Evolutionary conservation across 345 rosid genomes (phyloP), one percentile per base, ranked within the genome.

Genomic region (Arabidopsis suecica): DNA sequence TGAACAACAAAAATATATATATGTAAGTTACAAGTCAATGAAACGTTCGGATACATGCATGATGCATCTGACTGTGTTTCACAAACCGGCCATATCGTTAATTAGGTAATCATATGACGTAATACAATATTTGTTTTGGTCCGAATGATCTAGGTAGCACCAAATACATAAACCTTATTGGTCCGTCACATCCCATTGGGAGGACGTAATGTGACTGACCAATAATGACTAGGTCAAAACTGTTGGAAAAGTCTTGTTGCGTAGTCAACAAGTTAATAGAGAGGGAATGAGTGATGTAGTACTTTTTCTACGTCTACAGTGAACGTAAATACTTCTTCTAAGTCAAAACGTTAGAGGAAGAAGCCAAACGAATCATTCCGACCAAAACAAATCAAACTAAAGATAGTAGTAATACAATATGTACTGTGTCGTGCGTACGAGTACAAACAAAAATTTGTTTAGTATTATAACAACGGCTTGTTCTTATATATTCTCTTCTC

Each of bases 261-360:
- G 54, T 67, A 67, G 72, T 14, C 37, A 59, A 58, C 33, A 58
- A 58, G 68, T 49, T 47, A 73, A 64, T 7, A 12, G 12, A 61
- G 44, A 62, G 9, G 16, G 6, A 28, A 56, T 28, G 50, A 47
- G 50, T 36, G 2, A 6, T 34, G 20, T 22, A 22, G 64, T 65
- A 34, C 51, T 57, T 74, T 23, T 65, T 45, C 57, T 28, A 45
- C 30, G 28, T 53, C 38, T 45, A 74, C 14, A 16, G n/a, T 48
- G 59, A 13, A 58, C 50, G 0, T 36, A 54, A 54, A 55, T 9
- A 55, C 66, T 33, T 59, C n/a, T 60, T 75, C 63, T 67, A 75
- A 68, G 68, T 50, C 5, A 73, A 66, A 42, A 83, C 84, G 3
- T 82, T 72, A 12, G 85, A 51, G 13, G 60, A 22, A 34, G 5